A percentile compares a stretch with the other conserved stretches of the same genome.
These are phyloP conservation scores for Picochlorum sp. DNA, from an alignment of 139 green algal genomes.

Conservation along the genomic window DNA sequence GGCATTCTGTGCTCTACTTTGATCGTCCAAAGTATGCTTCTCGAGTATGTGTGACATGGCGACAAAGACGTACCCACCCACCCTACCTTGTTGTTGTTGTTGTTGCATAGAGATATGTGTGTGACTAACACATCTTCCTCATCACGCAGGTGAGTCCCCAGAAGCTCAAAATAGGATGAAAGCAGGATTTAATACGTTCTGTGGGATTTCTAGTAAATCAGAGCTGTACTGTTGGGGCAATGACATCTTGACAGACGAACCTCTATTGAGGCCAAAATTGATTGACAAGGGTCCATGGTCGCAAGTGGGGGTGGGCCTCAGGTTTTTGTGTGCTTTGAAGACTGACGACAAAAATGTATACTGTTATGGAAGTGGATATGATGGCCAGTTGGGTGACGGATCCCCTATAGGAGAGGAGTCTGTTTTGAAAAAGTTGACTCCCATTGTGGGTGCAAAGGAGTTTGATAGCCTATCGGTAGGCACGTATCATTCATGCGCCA, in stretches of 20 bases:
- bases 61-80: too few relatives aligned
- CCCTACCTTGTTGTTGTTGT: too few relatives aligned
- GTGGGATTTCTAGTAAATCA: background rate
- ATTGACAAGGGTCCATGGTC: constrained; percentile 4
- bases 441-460: background rate
- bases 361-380: background rate
- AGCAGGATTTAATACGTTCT: constrained; percentile 9
- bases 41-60: too few relatives aligned
- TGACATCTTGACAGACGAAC: background rate
- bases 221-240: constrained; percentile 8
- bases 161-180: background rate
- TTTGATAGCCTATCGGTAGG: background rate
- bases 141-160: background rate
- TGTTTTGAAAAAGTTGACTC: background rate
- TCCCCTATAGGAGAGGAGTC: background rate
- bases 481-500: background rate
- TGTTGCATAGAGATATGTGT: too few relatives aligned
- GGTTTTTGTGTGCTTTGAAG: constrained; percentile 5
- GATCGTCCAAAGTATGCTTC: too few relatives aligned
- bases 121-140: too few relatives aligned
- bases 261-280: background rate
- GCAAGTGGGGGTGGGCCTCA: constrained; percentile 6
- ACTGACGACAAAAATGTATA: constrained; percentile 5
- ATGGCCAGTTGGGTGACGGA: background rate
- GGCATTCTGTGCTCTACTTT: too few relatives aligned